Base-by-base conservation (phyloP, 768 basidiomycete species). In the Gymnopilus junonius region DNA sequence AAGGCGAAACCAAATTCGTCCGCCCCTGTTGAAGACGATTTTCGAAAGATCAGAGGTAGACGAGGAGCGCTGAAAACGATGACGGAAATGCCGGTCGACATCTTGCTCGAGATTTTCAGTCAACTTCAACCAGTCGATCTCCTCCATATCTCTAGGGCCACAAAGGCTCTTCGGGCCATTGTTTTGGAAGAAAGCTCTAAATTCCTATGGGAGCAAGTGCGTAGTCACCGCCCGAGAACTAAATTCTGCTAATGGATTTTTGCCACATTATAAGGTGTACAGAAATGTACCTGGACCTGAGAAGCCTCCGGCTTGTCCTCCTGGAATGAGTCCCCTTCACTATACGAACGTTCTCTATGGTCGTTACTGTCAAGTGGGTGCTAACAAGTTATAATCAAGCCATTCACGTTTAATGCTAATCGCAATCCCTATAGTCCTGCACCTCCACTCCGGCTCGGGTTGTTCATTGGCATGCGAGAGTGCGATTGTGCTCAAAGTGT, bases 121-220 rank as follows among this genome's bases (percentile, higher is more conserved):
- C 69, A 77, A 35, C 69, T 83, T 8, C 62, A 75, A 29, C 80
- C 81, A n/a, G 29, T 69, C 14, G 81, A 84, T 62, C 68, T 84
- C 10, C 70, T 85, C n/a, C 69, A 73, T 58, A 71, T 83, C 7
- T 75, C 79, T 0, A 66, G 78, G 48, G 74, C 80, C 2, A 76
- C 70, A 35, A 77, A 78, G 65, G 67, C 62, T 0, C 66, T 83
- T 42, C 76, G 78, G 17, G 61, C 58, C 2, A 71, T 81, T 8
- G 67, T 83, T 27, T 62, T 77, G 56, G 62, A 65, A 8, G 66
- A 65, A 17, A 64, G 72, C 3, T 64, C 66, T 0, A 39, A 59
- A 12, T 61, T 39, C 40, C 23, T 80, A 0, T 84, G 82, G 82
- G 74, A 74, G 63, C 27, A 58, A 27, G 76, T 75, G 58, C 17